Percentiles rank a stretch among this genome's conserved stretches.
These are phyloP conservation scores for Erigeron canadensis DNA, from an alignment of 129 eudicot species.

Conservation along the genomic window DNA sequence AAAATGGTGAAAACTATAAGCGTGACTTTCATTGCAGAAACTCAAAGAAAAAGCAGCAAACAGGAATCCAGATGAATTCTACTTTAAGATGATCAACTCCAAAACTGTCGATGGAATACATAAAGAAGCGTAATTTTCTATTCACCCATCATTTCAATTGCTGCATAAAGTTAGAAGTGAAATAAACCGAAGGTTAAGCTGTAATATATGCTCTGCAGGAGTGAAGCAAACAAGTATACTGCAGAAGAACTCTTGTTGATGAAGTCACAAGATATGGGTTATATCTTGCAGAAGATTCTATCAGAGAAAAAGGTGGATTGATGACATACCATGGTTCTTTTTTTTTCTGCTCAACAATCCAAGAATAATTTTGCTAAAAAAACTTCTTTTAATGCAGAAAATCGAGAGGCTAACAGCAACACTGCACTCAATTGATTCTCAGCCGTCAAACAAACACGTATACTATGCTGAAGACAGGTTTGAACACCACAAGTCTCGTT, in stretches of 20 bases:
- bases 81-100: conserved; percentile 82
- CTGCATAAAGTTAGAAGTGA: too few relatives aligned
- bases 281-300: conserved; percentile 82
- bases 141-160: background rate
- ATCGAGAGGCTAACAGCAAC: conserved; percentile 70
- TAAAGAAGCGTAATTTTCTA: conserved; percentile 16
- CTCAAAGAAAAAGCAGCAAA: conserved; percentile 86
- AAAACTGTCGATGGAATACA: conserved; percentile 80
- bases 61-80: conserved; percentile 91
- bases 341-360: background rate
- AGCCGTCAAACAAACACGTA: conserved; percentile 63
- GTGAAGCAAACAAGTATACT: conserved; percentile 64
- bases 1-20: conserved; percentile 3
- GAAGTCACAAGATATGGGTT: conserved; percentile 95
- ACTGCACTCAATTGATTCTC: conserved; percentile 64
- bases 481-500: background rate
- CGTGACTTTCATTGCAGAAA: conserved; percentile 56
- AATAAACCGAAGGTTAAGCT: background rate
- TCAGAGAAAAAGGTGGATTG: conserved; percentile 69
- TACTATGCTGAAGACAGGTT: conserved; percentile 89
- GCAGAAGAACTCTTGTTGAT: conserved; percentile 82
- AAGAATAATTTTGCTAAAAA: conserved; percentile 2
- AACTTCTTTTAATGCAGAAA: conserved; percentile 55
- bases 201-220: conserved; percentile 38
- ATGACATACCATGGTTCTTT: background rate